Evolutionary conservation across 2,329 filamentous ascomycete genomes (phyloP).

Genomic region (Diaporthe amygdali): DNA sequence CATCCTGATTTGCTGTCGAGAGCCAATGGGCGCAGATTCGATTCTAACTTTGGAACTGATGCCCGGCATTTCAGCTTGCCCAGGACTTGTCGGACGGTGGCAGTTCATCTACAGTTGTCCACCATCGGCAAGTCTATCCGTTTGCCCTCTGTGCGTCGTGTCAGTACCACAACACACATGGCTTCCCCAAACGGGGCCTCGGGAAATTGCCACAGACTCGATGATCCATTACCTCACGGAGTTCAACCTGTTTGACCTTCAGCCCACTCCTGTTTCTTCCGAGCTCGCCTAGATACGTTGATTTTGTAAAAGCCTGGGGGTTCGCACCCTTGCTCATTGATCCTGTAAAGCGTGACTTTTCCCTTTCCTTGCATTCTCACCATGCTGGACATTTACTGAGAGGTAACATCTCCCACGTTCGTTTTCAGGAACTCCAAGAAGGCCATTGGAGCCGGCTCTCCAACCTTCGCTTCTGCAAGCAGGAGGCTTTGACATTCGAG

Average conservation of each 20-base stretch:
- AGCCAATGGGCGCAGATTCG: background rate
- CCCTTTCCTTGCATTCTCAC: background rate
- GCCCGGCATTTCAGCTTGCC: background rate
- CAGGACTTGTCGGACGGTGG: background rate
- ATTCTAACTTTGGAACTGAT: constrained; percentile 10
- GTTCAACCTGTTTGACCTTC: background rate
- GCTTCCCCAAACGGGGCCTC: background rate
- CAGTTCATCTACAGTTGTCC: background rate
- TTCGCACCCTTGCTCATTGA: background rate
- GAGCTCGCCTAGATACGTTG: background rate
- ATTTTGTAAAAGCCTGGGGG: constrained; percentile 2
- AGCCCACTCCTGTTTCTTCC: constrained; percentile 2
- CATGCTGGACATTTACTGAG: constrained; percentile 1
- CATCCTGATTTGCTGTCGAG: background rate
- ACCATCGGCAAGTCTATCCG: background rate
- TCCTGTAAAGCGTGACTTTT: background rate
- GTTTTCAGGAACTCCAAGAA: background rate
- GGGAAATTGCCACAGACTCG: background rate
- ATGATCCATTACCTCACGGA: background rate
- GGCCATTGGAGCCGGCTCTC: constrained; percentile 6
- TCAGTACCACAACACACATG: background rate
- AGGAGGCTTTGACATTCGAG: background rate
- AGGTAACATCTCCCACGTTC: background rate
- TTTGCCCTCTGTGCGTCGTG: background rate
- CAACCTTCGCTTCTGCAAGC: background rate